These are phyloP conservation scores for Entonaema liquescens DNA, from an alignment of 495 filamentous ascomycete genomes.

Conservation along the genomic window DNA sequence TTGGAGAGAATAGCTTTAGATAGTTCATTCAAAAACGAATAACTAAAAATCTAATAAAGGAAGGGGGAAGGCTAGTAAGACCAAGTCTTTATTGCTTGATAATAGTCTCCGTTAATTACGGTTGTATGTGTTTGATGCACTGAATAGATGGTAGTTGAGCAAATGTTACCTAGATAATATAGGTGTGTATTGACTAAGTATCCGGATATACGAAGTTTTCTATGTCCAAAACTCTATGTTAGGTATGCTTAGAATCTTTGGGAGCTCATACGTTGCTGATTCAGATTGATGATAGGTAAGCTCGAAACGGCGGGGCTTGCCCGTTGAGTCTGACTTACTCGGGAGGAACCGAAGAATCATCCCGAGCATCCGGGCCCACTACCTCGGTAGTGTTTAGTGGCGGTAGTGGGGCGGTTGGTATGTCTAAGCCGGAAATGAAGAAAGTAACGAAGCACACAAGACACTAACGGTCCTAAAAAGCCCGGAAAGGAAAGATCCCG, in stretches of 20 bases:
- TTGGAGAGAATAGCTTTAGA: too few species aligned
- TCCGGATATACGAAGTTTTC: background rate
- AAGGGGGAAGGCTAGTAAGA: too few species aligned
- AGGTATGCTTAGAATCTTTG: background rate
- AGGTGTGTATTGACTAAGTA: too few species aligned
- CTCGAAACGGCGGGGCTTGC: background rate
- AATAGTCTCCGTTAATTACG: too few species aligned
- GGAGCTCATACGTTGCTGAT: background rate
- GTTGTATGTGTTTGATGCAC: too few species aligned
- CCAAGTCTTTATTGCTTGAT: too few species aligned
- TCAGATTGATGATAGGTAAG: background rate
- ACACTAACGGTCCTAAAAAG: background rate
- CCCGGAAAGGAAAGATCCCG: background rate
- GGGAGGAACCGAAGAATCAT: background rate
- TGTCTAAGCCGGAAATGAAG: background rate
- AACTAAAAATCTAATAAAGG: too few species aligned
- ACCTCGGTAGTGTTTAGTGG: too few species aligned
- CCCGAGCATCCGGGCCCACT: background rate
- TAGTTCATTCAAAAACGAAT: too few species aligned
- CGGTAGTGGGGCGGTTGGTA: background rate
- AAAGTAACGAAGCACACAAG: background rate
- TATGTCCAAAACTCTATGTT: background rate
- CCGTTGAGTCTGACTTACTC: background rate
- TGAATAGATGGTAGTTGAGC: too few species aligned
- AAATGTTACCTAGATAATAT: too few species aligned